Conservation (phyloP, 805 yeast species). For the Cyberlindnera subsufficiens region DNA sequence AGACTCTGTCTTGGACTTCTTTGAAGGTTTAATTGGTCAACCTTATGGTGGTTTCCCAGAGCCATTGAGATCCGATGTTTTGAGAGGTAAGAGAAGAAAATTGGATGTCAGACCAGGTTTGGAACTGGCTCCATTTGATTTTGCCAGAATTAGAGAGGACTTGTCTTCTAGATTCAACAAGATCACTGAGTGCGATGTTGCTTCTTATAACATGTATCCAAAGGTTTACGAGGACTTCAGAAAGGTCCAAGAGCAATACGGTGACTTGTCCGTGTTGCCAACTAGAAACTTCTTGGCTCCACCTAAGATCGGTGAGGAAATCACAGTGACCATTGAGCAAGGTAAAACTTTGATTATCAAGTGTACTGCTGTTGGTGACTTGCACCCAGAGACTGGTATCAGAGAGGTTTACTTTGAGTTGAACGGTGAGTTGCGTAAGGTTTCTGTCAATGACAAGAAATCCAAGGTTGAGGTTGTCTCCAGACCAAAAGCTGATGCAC, state of each 20-base stretch:
- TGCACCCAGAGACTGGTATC: constrained; percentile 76
- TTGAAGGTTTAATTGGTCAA: constrained; percentile 98
- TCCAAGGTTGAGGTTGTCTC: constrained; percentile 81
- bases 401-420: constrained; percentile 97
- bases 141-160: constrained; percentile 65
- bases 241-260: constrained; percentile 67
- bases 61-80: constrained; percentile 88
- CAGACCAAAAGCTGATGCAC: constrained; percentile 86
- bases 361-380: constrained; percentile 88
- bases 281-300: constrained; percentile 87
- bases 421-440: constrained; percentile 97
- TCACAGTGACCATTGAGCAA: constrained; percentile 82
- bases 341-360: constrained; percentile 93
- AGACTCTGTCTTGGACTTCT: constrained; percentile 94
- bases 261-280: constrained; percentile 92
- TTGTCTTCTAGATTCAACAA: constrained; percentile 72
- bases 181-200: constrained; percentile 82
- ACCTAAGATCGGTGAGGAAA: constrained; percentile 82
- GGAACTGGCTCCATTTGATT: constrained; percentile 77
- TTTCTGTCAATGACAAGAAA: constrained; percentile 81
- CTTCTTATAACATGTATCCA: constrained; percentile 96
- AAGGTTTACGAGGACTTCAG: constrained; percentile 90
- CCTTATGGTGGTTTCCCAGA: constrained; percentile 99
- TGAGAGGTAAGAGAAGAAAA: constrained; percentile 89
- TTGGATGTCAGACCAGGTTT: constrained; percentile 90